Conservation (phyloP, 768 basidiomycete genomes). For the Coprinopsis marcescibilis region DNA sequence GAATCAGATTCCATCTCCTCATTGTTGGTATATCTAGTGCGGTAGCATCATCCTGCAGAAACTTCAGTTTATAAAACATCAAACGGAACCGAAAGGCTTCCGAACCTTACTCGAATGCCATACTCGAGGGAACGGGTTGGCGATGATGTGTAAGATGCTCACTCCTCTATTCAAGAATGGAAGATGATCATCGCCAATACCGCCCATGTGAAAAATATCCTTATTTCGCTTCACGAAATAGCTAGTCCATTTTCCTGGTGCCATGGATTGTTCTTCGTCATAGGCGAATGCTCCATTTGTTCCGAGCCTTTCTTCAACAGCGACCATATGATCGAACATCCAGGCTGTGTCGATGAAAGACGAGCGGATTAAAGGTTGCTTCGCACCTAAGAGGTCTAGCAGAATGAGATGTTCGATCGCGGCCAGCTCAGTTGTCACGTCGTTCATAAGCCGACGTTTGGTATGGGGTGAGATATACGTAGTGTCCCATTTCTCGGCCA, state of each 20-base stretch:
- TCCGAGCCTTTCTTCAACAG: conserved; percentile 67
- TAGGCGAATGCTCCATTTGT: conserved; percentile 56
- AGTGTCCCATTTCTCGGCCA: conserved; percentile 79
- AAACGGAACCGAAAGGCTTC: conserved; percentile 18
- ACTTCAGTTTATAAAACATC: background rate
- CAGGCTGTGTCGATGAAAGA: conserved; percentile 88
- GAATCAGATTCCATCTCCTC: conserved; percentile 82
- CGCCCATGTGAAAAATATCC: conserved; percentile 37
- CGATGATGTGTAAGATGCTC: conserved; percentile 83
- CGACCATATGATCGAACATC: conserved; percentile 77
- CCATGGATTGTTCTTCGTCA: conserved; percentile 37
- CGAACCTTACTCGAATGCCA: conserved; percentile 86
- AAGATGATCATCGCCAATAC: conserved; percentile 89
- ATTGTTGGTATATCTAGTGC: conserved; percentile 82
- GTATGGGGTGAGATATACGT: conserved; percentile 57
- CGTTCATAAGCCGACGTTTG: conserved; percentile 52
- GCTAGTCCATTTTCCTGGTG: conserved; percentile 47
- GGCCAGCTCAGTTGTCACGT: conserved; percentile 57
- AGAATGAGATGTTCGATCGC: conserved; percentile 89
- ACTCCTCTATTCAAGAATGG: conserved; percentile 85
- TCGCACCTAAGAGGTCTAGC: conserved; percentile 85
- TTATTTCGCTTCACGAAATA: conserved; percentile 58
- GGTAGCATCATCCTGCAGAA: conserved; percentile 75
- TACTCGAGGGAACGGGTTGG: conserved; percentile 82
- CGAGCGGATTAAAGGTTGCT: conserved; percentile 67